Conservation (phyloP, 352 stramenopile species). For the Aphanomyces invadans region DNA sequence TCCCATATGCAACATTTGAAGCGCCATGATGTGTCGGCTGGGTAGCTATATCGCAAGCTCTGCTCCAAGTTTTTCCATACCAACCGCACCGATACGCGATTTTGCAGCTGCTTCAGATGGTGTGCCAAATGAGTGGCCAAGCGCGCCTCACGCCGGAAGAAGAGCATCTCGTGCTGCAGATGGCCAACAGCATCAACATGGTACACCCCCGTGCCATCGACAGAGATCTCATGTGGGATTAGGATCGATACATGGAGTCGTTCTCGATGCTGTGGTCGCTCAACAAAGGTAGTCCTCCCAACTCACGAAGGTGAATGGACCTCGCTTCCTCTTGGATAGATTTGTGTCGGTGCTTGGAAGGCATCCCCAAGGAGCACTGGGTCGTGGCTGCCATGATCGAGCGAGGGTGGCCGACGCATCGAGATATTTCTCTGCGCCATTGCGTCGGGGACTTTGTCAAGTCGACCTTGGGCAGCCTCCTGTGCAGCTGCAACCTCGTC, state of each 20-base stretch:
- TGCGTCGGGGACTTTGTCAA: constrained; percentile 22
- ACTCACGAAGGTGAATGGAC: neutral
- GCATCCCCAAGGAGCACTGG: constrained; percentile 23
- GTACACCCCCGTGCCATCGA: neutral
- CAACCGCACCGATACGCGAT: constrained; percentile 19
- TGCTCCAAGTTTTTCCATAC: constrained; percentile 17
- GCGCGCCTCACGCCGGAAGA: constrained; percentile 11
- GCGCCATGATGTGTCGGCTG: too few species aligned
- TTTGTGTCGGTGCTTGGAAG: constrained; percentile 15
- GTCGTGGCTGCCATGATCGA: constrained; percentile 17
- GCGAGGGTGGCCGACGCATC: constrained; percentile 14
- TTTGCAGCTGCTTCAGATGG: constrained; percentile 3
- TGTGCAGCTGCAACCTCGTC: constrained; percentile 20
- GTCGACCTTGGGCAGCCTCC: constrained; percentile 9
- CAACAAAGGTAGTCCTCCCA: constrained; percentile 6
- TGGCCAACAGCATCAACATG: constrained; percentile 22
- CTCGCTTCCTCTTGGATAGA: neutral
- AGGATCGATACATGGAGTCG: constrained; percentile 21
- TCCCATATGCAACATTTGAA: too few species aligned
- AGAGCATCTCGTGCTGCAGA: constrained; percentile 20
- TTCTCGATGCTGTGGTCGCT: constrained; percentile 17
- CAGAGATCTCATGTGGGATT: neutral
- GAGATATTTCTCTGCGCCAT: neutral
- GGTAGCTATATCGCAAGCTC: too few species aligned
- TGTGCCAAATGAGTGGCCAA: constrained; percentile 10